These are phyloP conservation scores for Naganishia sp. DNA, from an alignment of 1,284 basidiomycete genomes.

Conservation along the genomic window DNA sequence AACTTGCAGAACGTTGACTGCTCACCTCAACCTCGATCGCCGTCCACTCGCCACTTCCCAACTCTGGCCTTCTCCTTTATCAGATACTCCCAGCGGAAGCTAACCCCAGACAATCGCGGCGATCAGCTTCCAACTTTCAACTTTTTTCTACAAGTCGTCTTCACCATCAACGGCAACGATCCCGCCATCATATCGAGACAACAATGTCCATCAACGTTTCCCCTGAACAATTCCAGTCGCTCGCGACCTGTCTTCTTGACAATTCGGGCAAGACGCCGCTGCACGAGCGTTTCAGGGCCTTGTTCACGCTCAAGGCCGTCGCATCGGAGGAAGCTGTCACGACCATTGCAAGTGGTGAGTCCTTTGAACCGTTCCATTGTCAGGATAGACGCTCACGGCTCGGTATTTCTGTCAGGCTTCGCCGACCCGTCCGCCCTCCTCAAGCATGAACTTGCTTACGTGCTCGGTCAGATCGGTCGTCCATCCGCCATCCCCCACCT, in stretches of 20 bases:
- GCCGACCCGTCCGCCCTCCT: conserved; percentile 83
- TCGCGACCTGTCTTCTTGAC: conserved; percentile 68
- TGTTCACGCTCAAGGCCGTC: conserved; percentile 91
- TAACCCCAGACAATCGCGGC: conserved; percentile 5
- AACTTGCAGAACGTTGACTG: not conserved
- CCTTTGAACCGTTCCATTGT: not conserved
- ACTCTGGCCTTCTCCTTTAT: conserved; percentile 11
- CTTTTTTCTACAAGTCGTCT: conserved; percentile 2
- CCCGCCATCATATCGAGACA: conserved; percentile 39
- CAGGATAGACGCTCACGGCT: not conserved
- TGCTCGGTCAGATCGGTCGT: conserved; percentile 86
- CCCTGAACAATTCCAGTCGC: conserved; percentile 44
- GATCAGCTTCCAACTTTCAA: conserved; percentile 12
- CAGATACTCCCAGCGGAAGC: conserved; percentile 18
- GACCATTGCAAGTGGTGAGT: conserved; percentile 78
- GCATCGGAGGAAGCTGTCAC: conserved; percentile 70
- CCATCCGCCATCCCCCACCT: conserved; percentile 74
- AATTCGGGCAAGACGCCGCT: conserved; percentile 70
- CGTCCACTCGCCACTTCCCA: not conserved
- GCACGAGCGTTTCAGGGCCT: conserved; percentile 84
- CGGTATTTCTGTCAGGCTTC: conserved; percentile 63
- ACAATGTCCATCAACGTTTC: conserved; percentile 48
- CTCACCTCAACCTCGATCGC: not conserved
- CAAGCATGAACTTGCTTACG: conserved; percentile 97
- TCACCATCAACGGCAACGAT: not conserved